phyloP scores from a whole-genome alignment of 306 rosid species.

The Crotalaria pallida region DNA sequence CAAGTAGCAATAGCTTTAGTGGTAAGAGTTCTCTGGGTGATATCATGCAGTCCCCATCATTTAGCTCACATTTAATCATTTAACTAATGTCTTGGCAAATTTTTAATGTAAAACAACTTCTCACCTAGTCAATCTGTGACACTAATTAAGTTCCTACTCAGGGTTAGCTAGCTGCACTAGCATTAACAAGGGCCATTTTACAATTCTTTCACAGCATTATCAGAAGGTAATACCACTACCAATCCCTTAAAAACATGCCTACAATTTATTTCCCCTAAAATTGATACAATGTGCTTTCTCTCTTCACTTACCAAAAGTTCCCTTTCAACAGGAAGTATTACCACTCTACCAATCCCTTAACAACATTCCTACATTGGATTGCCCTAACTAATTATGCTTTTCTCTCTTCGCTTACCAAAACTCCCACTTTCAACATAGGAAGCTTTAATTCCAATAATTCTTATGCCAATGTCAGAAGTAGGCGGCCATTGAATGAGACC shows the following conservation, averaged over 20 bases:
- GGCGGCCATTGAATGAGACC: slow-evolving; percentile 22
- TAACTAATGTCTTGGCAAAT: slow-evolving; percentile 1
- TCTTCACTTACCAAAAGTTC: background rate
- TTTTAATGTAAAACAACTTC: slow-evolving; percentile 25
- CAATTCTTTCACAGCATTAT: background rate
- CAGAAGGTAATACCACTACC: background rate
- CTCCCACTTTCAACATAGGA: background rate
- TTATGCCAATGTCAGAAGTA: slow-evolving; percentile 17
- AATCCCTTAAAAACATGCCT: background rate
- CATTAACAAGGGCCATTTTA: background rate
- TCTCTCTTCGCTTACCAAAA: too few relatives aligned
- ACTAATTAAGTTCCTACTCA: background rate
- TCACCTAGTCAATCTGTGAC: slow-evolving; percentile 6
- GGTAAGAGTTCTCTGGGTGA: background rate
- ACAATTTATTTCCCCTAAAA: background rate
- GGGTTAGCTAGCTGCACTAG: background rate
- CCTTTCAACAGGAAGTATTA: background rate
- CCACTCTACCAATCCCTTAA: background rate
- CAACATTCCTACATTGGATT: background rate
- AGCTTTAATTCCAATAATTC: slow-evolving; percentile 24
- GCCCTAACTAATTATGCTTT: too few relatives aligned
- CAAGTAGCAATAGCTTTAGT: background rate
- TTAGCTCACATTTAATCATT: background rate
- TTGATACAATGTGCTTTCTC: background rate
- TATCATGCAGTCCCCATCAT: slow-evolving; percentile 23